Evolutionary conservation across 148 eudicot genomes (phyloP).

Genomic region (Silene conica): DNA sequence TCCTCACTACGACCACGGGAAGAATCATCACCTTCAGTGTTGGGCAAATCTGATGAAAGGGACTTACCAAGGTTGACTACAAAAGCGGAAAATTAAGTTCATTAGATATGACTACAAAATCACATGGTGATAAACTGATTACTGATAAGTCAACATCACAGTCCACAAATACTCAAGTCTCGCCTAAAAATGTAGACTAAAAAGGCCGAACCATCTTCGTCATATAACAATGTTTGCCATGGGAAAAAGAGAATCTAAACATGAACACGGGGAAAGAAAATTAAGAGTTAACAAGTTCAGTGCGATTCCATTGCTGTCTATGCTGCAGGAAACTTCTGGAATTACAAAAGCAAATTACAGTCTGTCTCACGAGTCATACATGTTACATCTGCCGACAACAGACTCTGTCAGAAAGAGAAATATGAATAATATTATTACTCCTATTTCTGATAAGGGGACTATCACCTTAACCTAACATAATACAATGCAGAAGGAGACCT

Average conservation of each 20-base stretch:
- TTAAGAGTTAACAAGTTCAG: background rate
- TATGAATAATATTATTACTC: background rate
- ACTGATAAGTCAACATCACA: too few species aligned
- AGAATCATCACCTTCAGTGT: conserved; percentile 36
- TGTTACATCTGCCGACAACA: background rate
- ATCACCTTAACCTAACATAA: background rate
- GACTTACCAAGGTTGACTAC: conserved; percentile 64
- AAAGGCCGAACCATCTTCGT: background rate
- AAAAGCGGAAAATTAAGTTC: conserved; percentile 1
- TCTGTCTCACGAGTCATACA: background rate
- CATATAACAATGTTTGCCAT: background rate
- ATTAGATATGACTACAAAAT: background rate
- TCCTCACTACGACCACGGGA: conserved; percentile 39
- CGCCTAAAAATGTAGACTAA: too few species aligned
- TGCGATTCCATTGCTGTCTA: background rate
- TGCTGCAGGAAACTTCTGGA: background rate
- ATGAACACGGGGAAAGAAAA: too few species aligned
- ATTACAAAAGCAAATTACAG: background rate
- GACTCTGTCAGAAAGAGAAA: background rate
- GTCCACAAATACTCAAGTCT: too few species aligned
- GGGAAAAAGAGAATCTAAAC: too few species aligned
- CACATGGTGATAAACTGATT: too few species aligned
- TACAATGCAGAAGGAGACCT: background rate
- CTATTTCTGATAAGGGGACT: background rate
- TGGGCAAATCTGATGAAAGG: conserved; percentile 34